These are phyloP conservation scores for Suhomyces bokatorum DNA, from an alignment of 1,139 yeast genomes.

Conservation along the genomic window DNA sequence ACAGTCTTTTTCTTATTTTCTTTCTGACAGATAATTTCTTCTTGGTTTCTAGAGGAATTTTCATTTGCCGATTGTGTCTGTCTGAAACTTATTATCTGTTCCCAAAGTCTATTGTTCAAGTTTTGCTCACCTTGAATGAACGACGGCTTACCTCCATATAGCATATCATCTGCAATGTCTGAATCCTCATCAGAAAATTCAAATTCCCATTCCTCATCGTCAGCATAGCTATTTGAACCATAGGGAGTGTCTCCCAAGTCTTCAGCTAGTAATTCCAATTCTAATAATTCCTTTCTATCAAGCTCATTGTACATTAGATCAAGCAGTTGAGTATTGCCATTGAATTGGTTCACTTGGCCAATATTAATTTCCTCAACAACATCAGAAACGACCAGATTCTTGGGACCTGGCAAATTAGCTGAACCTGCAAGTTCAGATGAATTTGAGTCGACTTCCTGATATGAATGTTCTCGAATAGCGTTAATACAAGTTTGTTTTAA, in stretches of 20 bases:
- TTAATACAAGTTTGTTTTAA: too few relatives aligned
- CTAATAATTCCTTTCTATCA: constrained; percentile 28
- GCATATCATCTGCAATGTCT: constrained; percentile 23
- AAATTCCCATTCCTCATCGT: constrained; percentile 41
- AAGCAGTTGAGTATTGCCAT: too few relatives aligned
- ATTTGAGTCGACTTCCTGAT: too few relatives aligned
- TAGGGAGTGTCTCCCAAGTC: constrained; percentile 43
- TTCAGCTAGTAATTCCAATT: constrained; percentile 51
- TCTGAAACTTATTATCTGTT: constrained; percentile 30
- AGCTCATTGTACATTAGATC: neutral
- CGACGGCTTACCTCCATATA: constrained; percentile 23
- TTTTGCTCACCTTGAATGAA: constrained; percentile 16
- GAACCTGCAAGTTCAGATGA: too few relatives aligned
- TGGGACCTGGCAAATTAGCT: neutral
- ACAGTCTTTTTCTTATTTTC: constrained; percentile 41
- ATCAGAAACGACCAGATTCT: neutral
- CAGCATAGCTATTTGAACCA: constrained; percentile 33
- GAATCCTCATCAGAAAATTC: constrained; percentile 24
- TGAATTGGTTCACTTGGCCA: neutral
- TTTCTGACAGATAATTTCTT: neutral
- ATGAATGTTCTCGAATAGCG: neutral
- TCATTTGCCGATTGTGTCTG: neutral
- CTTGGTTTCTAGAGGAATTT: neutral
- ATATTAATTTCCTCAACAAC: neutral
- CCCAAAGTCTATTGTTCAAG: constrained; percentile 30